Percentiles rank a stretch among this genome's conserved stretches.
phyloP scores from a whole-genome alignment of 176 grass and related monocot species.

The Zea mays region DNA sequence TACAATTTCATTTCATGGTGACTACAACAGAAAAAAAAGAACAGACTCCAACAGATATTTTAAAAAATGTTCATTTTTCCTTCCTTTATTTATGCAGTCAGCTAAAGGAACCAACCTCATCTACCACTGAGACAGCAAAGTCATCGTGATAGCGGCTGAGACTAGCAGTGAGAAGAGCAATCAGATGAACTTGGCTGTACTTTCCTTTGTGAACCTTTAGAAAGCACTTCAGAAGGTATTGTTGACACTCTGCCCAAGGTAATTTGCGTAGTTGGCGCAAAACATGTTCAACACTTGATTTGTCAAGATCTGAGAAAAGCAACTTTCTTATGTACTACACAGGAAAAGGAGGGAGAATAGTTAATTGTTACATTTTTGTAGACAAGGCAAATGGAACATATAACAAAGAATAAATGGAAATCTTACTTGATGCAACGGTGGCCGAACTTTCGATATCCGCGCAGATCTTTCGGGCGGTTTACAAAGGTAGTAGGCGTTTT shows the following conservation, averaged over 20 bases:
- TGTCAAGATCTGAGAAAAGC: conserved; percentile 94
- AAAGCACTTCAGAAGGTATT: conserved; percentile 91
- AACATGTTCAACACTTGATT: conserved; percentile 79
- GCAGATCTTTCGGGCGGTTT: conserved; percentile 95
- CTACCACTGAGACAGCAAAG: conserved; percentile 78
- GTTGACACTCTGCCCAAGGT: conserved; percentile 90
- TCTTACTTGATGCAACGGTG: conserved; percentile 87
- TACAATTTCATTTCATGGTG: not conserved
- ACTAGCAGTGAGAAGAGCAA: conserved; percentile 86
- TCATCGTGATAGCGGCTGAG: conserved; percentile 82
- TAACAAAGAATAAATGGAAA: not conserved
- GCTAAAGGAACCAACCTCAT: conserved; percentile 65
- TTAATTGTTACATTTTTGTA: no score
- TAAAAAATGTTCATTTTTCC: not conserved
- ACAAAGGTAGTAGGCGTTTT: conserved; percentile 98
- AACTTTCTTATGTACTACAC: conserved; percentile 73
- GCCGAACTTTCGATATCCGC: conserved; percentile 75
- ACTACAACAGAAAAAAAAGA: not conserved
- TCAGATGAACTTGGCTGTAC: conserved; percentile 86
- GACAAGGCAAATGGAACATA: no score
- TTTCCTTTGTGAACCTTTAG: conserved; percentile 98
- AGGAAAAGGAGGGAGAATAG: no score
- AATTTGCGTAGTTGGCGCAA: conserved; percentile 85
- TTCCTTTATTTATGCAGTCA: not conserved
- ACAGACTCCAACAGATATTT: not conserved